A percentile compares a stretch with the other conserved stretches of the same genome.
phyloP scores from a whole-genome alignment of 768 basidiomycete species.

The Boletus tomentosulus region DNA sequence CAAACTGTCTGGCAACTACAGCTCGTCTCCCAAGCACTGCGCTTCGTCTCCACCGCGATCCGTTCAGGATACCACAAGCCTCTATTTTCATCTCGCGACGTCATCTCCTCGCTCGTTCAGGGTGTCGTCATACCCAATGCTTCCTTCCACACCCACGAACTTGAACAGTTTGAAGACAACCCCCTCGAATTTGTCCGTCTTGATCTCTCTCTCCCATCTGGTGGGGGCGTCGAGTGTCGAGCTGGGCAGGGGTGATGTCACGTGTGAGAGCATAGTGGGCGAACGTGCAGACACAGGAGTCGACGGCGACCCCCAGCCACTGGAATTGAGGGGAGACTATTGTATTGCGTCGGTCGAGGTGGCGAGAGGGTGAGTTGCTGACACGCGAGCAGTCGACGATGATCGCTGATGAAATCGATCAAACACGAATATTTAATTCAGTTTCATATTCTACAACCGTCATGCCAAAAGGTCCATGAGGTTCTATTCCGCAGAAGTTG shows the following conservation, averaged over 20 bases:
- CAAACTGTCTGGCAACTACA: conserved; percentile 85
- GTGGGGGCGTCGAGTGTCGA: too few species aligned
- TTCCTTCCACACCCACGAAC: conserved; percentile 77
- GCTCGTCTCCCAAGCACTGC: conserved; percentile 88
- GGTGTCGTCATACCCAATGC: conserved; percentile 96
- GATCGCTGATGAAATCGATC: too few species aligned
- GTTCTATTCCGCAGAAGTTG: conserved; percentile 54
- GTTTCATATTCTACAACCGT: conserved; percentile 48
- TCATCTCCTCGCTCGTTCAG: conserved; percentile 77
- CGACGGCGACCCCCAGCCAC: too few species aligned
- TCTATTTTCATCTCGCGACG: conserved; percentile 79
- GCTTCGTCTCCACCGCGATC: conserved; percentile 90
- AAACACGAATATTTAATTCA: neutral
- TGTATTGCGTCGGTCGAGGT: too few species aligned
- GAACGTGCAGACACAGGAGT: too few species aligned
- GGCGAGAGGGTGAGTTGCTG: too few species aligned
- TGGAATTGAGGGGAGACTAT: too few species aligned
- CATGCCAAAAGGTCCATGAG: conserved; percentile 54
- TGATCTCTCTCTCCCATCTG: too few species aligned
- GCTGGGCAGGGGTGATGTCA: too few species aligned
- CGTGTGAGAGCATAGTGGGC: too few species aligned
- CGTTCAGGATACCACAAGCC: conserved; percentile 79
- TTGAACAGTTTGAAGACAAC: conserved; percentile 96
- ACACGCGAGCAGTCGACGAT: too few species aligned
- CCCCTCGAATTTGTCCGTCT: conserved; percentile 69